Percentiles rank a stretch among this genome's conserved stretches.
phyloP scores from a whole-genome alignment of 129 eudicot genomes.

The Kitagawia praeruptora region DNA sequence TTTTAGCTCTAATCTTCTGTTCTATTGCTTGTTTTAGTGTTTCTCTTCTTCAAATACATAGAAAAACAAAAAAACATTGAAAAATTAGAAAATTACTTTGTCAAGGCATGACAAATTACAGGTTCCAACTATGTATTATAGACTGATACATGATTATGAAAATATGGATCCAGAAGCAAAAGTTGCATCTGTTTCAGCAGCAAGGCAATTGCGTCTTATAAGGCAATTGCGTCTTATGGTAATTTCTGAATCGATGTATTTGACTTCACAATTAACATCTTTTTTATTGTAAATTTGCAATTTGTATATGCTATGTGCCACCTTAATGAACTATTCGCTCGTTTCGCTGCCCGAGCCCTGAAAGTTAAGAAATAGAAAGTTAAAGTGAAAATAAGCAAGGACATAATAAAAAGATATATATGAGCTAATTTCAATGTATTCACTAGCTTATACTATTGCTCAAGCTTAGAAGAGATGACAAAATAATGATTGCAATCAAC shows the following conservation, averaged over 20 bases:
- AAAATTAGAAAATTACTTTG: too few relatives aligned
- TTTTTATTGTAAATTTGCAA: neutral
- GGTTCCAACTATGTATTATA: slow-evolving; percentile 96
- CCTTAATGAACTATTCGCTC: neutral
- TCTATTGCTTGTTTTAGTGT: too few relatives aligned
- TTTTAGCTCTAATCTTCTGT: too few relatives aligned
- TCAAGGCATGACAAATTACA: too few relatives aligned
- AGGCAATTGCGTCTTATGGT: too few relatives aligned
- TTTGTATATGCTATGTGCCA: neutral
- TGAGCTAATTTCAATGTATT: neutral
- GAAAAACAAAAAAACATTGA: too few relatives aligned
- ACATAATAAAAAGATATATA: neutral
- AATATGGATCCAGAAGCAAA: slow-evolving; percentile 83
- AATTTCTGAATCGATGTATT: slow-evolving; percentile 3
- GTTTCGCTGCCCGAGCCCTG: neutral
- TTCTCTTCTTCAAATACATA: too few relatives aligned
- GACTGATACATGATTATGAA: slow-evolving; percentile 96
- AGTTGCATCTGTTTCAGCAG: slow-evolving; percentile 65
- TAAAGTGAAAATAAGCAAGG: neutral
- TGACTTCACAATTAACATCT: neutral
- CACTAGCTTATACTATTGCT: neutral
- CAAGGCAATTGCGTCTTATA: slow-evolving; percentile 79
- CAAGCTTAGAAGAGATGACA: neutral
- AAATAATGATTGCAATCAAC: neutral
- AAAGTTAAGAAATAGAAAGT: neutral